Conservation (phyloP, 139 green algal species). For the Deuterostichococcus epilithicus region DNA sequence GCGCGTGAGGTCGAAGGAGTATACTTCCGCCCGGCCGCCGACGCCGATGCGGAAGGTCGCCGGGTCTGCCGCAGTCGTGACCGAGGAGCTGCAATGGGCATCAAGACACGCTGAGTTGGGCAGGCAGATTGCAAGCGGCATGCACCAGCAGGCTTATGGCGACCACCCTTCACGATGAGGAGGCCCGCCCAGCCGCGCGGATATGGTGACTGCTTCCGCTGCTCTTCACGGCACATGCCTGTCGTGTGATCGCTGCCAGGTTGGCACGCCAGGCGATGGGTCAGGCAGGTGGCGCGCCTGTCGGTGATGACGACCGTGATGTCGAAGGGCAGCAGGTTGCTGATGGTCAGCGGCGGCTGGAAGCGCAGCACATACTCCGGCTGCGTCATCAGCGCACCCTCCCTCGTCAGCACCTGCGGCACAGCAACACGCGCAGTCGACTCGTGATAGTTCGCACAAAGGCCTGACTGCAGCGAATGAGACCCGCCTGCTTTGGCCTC, state of each 20-base stretch:
- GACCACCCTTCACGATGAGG: too few species aligned
- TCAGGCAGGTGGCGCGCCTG: neutral
- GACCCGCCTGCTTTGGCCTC: too few species aligned
- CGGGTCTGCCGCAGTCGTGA: neutral
- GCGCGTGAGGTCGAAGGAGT: constrained; percentile 30
- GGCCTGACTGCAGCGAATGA: neutral
- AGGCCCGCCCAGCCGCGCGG: too few species aligned
- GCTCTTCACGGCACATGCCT: too few species aligned
- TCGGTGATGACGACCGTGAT: constrained; percentile 26
- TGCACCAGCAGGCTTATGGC: too few species aligned
- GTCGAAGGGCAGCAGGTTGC: constrained; percentile 42
- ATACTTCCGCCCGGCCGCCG: constrained; percentile 18
- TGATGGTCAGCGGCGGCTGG: constrained; percentile 36
- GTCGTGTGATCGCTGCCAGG: too few species aligned
- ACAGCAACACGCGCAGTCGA: neutral
- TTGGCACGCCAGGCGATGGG: too few species aligned
- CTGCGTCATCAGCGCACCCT: constrained; percentile 1
- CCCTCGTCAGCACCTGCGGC: neutral
- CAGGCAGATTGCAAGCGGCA: too few species aligned
- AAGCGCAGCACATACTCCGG: constrained; percentile 36
- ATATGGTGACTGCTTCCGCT: too few species aligned
- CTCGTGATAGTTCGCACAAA: neutral
- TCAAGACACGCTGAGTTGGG: too few species aligned
- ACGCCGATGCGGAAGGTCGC: constrained; percentile 14
- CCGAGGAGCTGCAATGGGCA: neutral